Evolutionary conservation across 1,284 basidiomycete species (phyloP), one percentile per base, ranked within the genome.

Genomic region (Irpex sp.): DNA sequence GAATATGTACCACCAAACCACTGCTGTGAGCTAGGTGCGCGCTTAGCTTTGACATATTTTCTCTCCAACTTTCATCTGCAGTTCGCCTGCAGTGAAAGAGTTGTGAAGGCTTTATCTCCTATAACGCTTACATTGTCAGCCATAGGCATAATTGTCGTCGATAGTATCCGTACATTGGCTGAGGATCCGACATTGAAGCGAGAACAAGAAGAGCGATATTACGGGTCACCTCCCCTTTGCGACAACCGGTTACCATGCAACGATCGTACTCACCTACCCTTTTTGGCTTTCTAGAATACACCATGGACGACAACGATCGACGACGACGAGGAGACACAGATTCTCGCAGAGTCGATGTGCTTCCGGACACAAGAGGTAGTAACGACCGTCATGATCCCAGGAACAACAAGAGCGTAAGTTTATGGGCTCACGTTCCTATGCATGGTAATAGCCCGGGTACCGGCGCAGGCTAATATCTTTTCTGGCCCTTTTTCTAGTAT

Each of bases 271-370:
- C 31, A 63, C 5, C 59, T 68, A 49, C 67, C 63, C 63, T 62
- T 61, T 65, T 21, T n/a, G 65, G 61, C 11, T 9, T 68, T 68
- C 65, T 63, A 54, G 66, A 66, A 66, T 37, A 5, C 34, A n/a
- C 6, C 9, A 61, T 65, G 59, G 67, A 66, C 63, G 67, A 62
- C 67, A 51, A 68, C 67, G 59, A 58, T 56, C 54, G 5, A 21
- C 48, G 40, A 44, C 40, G 15, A 44, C 40, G 49, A 56, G 51
- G 51, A 52, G 21, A 52, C n/a, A 19, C 13, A 47, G 44, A 47
- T 51, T 7, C 49, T n/a, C 17, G n/a, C 19, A 51, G 49, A n/a
- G 49, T 51, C 19, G 49, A 9, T 26, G 21, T 3, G 47, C 11
- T 26, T 36, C 17, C 40, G 11, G 21, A 37, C 19, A 48, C 60